These are phyloP conservation scores for Boletus sp. DNA, from an alignment of 768 basidiomycete genomes.

Conservation along the genomic window DNA sequence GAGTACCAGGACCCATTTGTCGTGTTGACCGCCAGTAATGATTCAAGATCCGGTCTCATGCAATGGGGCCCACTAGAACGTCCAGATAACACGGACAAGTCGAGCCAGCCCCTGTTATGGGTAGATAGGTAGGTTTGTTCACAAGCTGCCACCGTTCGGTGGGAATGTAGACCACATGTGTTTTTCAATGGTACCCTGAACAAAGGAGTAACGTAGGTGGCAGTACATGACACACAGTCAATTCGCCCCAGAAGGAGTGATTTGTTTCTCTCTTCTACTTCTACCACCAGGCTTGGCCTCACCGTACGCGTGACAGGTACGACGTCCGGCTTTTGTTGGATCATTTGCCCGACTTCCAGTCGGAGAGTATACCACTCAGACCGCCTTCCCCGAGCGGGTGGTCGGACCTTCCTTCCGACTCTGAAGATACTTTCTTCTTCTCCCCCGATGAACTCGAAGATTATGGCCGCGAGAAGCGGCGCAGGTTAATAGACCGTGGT, in stretches of 20 bases:
- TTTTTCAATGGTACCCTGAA: constrained; percentile 3
- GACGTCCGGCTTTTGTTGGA: constrained; percentile 78
- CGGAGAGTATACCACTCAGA: constrained; percentile 3
- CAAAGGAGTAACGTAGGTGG: constrained; percentile 8
- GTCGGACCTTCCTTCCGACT: constrained; percentile 83
- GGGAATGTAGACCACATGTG: constrained; percentile 6
- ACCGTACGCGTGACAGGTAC: constrained; percentile 50
- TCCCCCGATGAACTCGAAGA: constrained; percentile 64
- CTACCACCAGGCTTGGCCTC: constrained; percentile 17
- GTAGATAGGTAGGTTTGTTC: constrained; percentile 75
- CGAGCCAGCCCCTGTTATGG: constrained; percentile 45
- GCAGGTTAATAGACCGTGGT: constrained; percentile 54
- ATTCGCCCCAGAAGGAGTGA: constrained; percentile 4
- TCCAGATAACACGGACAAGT: constrained; percentile 5
- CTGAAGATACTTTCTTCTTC: constrained; percentile 85
- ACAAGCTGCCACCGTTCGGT: constrained; percentile 10
- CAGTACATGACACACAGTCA: constrained; percentile 3
- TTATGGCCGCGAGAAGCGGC: constrained; percentile 65
- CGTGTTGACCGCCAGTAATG: constrained; percentile 3
- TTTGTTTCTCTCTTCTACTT: constrained; percentile 18
- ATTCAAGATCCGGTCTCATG: constrained; percentile 36
- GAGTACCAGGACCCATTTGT: constrained; percentile 25
- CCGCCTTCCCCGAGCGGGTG: constrained; percentile 61
- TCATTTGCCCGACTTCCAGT: constrained; percentile 31
- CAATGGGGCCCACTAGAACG: constrained; percentile 26